phyloP scores from a whole-genome alignment of 345 rosid genomes.

The Litchi chinensis region DNA sequence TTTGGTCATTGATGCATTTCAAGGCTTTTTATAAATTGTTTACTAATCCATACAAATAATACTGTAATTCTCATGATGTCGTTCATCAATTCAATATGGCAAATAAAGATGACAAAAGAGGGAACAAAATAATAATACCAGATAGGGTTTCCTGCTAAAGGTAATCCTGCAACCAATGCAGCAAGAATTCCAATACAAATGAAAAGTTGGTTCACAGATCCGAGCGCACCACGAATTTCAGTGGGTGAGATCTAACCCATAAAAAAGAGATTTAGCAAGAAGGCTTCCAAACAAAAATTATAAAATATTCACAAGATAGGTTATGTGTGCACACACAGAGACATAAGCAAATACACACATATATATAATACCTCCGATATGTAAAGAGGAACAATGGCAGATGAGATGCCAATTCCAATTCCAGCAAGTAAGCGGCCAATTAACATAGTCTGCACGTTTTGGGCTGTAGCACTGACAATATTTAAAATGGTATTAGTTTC shows the following conservation, averaged over 20 bases:
- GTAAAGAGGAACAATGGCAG: constrained; percentile 96
- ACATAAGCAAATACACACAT: background rate
- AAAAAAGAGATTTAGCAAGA: constrained; percentile 24
- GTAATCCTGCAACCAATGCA: constrained; percentile 96
- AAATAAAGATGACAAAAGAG: constrained; percentile 10
- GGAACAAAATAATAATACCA: constrained; percentile 49
- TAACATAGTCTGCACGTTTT: constrained; percentile 87
- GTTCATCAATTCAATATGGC: background rate
- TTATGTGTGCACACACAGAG: background rate
- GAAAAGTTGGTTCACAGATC: constrained; percentile 94
- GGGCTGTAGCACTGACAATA: constrained; percentile 78
- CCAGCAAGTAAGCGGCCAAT: constrained; percentile 97
- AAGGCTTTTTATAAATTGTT: background rate
- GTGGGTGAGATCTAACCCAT: constrained; percentile 91
- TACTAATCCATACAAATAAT: background rate
- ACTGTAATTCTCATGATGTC: background rate
- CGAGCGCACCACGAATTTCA: constrained; percentile 96
- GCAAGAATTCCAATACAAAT: constrained; percentile 95
- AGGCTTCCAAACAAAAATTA: constrained; percentile 1
- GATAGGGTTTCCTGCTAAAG: constrained; percentile 81
- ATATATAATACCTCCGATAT: constrained; percentile 77
- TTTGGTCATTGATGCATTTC: background rate
- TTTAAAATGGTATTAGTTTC: constrained; percentile 24
- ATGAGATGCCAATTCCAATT: constrained; percentile 95
- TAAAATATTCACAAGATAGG: constrained; percentile 7